Conservation (phyloP, 2,329 filamentous ascomycete genomes). For the Teratosphaeriaceae sp. region DNA sequence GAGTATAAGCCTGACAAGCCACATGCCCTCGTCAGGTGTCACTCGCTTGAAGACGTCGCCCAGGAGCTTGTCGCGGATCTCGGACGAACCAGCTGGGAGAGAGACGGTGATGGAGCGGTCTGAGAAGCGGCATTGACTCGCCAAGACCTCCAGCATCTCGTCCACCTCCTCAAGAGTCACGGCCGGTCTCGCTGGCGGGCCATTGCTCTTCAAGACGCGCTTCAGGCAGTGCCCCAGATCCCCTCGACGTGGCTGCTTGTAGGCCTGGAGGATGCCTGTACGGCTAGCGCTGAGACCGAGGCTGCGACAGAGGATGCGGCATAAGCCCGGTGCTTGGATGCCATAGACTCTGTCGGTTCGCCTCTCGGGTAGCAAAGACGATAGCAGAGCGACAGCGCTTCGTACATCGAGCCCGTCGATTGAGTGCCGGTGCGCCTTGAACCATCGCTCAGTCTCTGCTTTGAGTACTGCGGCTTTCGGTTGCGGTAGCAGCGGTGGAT, state of each 20-base stretch:
- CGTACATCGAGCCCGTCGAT: conserved; percentile 54
- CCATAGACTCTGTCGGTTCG: conserved; percentile 72
- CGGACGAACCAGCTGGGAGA: conserved; percentile 17
- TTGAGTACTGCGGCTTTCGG: conserved; percentile 21
- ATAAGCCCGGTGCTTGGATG: conserved; percentile 56
- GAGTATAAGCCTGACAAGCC: conserved; percentile 74
- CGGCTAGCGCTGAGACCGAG: conserved; percentile 60
- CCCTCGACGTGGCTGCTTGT: conserved; percentile 50
- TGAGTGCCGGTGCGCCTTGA: conserved; percentile 51
- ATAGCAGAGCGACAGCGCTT: conserved; percentile 57
- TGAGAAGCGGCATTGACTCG: conserved; percentile 64
- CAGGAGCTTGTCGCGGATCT: conserved; percentile 41
- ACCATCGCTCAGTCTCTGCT: conserved; percentile 58
- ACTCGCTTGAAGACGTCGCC: conserved; percentile 53
- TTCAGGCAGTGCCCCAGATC: conserved; percentile 71
- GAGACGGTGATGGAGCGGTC: conserved; percentile 47
- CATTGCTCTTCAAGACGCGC: conserved; percentile 55
- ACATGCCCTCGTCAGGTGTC: conserved; percentile 68
- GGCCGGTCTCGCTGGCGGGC: conserved; percentile 22
- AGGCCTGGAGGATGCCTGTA: conserved; percentile 55
- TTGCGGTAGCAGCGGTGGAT: conserved; percentile 33
- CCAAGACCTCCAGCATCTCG: conserved; percentile 55
- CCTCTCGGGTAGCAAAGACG: conserved; percentile 67
- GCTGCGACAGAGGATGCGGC: conserved; percentile 60
- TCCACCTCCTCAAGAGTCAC: conserved; percentile 71